Percentiles rank a stretch among this genome's conserved stretches.
These are phyloP conservation scores for Fusarium pseudoanthophilum DNA, from an alignment of 2,329 filamentous ascomycete genomes.

Conservation along the genomic window DNA sequence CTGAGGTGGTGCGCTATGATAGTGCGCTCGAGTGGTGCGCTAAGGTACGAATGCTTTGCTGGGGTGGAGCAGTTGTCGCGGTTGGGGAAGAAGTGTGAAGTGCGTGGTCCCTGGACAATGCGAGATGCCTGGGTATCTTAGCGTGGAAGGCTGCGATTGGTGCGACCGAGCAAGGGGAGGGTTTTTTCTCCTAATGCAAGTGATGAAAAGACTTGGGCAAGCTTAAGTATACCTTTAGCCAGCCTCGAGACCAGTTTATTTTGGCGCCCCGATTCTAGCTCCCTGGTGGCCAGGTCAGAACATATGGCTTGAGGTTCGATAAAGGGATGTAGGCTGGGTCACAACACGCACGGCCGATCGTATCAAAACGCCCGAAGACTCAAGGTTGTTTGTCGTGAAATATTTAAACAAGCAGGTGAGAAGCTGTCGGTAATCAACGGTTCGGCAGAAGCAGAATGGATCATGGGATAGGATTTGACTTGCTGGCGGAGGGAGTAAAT, in stretches of 20 bases:
- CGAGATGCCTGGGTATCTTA: conserved; percentile 29
- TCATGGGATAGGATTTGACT: conserved; percentile 1
- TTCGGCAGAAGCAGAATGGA: background rate
- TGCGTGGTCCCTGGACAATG: conserved; percentile 38
- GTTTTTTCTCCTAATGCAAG: background rate
- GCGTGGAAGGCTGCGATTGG: conserved; percentile 51
- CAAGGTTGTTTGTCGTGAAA: background rate
- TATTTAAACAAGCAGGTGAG: background rate
- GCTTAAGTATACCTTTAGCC: background rate
- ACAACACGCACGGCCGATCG: conserved; percentile 1
- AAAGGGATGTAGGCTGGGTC: conserved; percentile 1
- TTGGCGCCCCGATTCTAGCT: background rate
- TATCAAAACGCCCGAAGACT: background rate
- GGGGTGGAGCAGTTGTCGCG: conserved; percentile 37
- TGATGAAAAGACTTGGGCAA: background rate
- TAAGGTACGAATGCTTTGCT: conserved; percentile 42
- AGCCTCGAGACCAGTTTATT: background rate
- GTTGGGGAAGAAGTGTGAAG: conserved; percentile 31
- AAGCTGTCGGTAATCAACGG: background rate
- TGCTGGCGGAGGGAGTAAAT: background rate
- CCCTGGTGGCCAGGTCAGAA: background rate
- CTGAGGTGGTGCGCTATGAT: conserved; percentile 33
- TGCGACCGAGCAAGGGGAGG: conserved; percentile 17
- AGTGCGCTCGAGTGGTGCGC: conserved; percentile 18
- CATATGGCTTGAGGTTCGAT: conserved; percentile 15